Conservation (phyloP, 2,329 filamentous ascomycete genomes). For the Fusarium fujikuroi region DNA sequence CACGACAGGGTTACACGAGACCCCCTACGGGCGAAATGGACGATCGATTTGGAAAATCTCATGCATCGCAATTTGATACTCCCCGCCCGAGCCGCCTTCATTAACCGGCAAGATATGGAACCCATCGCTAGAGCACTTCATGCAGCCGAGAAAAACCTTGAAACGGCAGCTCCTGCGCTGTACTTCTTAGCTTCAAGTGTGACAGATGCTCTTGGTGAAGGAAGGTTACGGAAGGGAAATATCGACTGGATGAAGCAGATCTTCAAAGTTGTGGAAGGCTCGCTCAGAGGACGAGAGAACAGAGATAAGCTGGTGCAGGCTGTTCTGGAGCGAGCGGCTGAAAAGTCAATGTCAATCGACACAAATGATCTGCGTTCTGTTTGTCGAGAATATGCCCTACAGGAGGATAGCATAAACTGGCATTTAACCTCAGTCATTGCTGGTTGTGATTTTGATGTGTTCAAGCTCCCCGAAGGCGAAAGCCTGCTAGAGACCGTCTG, state of each 20-base stretch:
- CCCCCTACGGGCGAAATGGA: slow-evolving; percentile 53
- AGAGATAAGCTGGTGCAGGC: slow-evolving; percentile 45
- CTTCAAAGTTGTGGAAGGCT: slow-evolving; percentile 48
- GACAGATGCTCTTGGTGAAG: slow-evolving; percentile 38
- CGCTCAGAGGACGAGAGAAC: slow-evolving; percentile 40
- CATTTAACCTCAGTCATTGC: slow-evolving; percentile 54
- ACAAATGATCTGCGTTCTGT: slow-evolving; percentile 54
- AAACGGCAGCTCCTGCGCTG: slow-evolving; percentile 55
- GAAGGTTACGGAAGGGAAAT: slow-evolving; percentile 49
- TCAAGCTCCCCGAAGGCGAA: slow-evolving; percentile 54
- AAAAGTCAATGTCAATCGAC: slow-evolving; percentile 50
- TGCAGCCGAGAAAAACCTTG: slow-evolving; percentile 49
- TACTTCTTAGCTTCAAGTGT: slow-evolving; percentile 55
- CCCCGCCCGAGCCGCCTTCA: slow-evolving; percentile 60
- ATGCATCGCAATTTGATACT: slow-evolving; percentile 63
- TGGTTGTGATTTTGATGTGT: slow-evolving; percentile 60
- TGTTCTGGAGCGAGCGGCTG: slow-evolving; percentile 47
- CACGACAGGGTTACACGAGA: slow-evolving; percentile 19
- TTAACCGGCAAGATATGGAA: slow-evolving; percentile 55
- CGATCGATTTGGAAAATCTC: slow-evolving; percentile 58
- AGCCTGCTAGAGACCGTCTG: slow-evolving; percentile 55
- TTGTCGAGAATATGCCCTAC: slow-evolving; percentile 56
- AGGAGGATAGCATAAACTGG: slow-evolving; percentile 54
- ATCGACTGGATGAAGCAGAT: slow-evolving; percentile 53
- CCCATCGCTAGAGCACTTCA: slow-evolving; percentile 55